A percentile compares a stretch with the other conserved stretches of the same genome.
Conservation (phyloP, 1,284 basidiomycete genomes). For the Crepidotus sp. region DNA sequence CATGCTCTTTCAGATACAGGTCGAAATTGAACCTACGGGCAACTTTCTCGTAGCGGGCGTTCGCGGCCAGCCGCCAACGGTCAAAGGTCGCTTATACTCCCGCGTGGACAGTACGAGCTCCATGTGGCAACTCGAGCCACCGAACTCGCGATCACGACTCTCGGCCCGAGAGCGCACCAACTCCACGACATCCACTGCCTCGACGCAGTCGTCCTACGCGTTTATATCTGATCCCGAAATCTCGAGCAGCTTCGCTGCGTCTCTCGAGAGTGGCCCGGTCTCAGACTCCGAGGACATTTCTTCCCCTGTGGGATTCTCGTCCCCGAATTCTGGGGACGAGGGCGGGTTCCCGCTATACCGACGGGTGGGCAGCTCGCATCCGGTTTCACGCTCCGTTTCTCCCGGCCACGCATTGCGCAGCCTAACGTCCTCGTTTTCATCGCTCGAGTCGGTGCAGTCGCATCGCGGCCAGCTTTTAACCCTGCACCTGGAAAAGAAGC, state of each 20-base stretch:
- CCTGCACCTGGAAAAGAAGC: slow-evolving; percentile 68
- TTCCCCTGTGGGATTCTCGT: slow-evolving; percentile 45
- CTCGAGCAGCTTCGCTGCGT: slow-evolving; percentile 71
- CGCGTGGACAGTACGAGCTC: slow-evolving; percentile 53
- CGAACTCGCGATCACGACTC: slow-evolving; percentile 34
- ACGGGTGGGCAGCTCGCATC: slow-evolving; percentile 25
- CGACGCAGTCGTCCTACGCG: slow-evolving; percentile 66
- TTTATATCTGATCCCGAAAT: slow-evolving; percentile 71
- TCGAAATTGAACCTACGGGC: slow-evolving; percentile 49
- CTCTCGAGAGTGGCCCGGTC: slow-evolving; percentile 58
- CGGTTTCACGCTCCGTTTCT: slow-evolving; percentile 46
- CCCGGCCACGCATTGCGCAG: slow-evolving; percentile 44
- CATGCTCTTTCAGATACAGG: slow-evolving; percentile 31
- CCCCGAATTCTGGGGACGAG: slow-evolving; percentile 51
- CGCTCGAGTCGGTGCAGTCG: slow-evolving; percentile 58
- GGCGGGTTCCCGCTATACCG: slow-evolving; percentile 26
- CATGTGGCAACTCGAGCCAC: slow-evolving; percentile 67
- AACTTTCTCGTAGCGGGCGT: slow-evolving; percentile 64
- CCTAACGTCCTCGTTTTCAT: slow-evolving; percentile 62
- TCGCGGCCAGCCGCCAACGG: slow-evolving; percentile 52
- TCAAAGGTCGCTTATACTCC: slow-evolving; percentile 69
- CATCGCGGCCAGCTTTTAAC: slow-evolving; percentile 55
- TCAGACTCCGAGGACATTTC: slow-evolving; percentile 59
- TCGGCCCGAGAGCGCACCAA: slow-evolving; percentile 59
- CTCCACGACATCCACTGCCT: slow-evolving; percentile 63